Evolutionary conservation across 306 rosid species (phyloP), one percentile per base, ranked within the genome.

Genomic region (Cucumis cinereus): DNA sequence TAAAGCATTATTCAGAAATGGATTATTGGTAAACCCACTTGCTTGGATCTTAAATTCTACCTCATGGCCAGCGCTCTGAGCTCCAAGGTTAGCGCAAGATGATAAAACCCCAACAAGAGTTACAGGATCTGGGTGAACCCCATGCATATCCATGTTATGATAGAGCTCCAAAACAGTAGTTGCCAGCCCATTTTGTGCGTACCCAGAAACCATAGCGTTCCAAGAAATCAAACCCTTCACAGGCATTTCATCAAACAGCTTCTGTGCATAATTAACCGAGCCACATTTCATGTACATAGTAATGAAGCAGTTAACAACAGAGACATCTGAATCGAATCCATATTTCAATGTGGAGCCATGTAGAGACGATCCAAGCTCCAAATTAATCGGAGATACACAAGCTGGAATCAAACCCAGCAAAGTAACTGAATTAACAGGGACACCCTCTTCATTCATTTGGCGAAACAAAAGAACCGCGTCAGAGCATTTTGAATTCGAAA

Each of bases 141-240:
- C 82, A 55, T 33, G 19, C 10, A 63, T 43, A 22, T 81, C 79
- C 88, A 84, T 87, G 59, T 87, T 74, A 50, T 62, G 53, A 61
- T 84, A 91, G 38, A 93, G 83, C 75, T 86, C 89, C 86, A 93
- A 85, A 77, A 90, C 98, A 22, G 77, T 79, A 24, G 85, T 40
- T 30, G 92, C 94, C 59, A 82, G 82, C 16, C 97, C 98, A 5
- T 88, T 90, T 20, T 91, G 97, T 7, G 97, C 87, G 3, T 87
- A 93, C 76, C 98, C 97, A 28, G 94, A 90, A 77, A 93, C 85
- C 94, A 93, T 88, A 0, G 98, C 96, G 53, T 93, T 93, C 97
- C 98, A 91, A 64, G 92, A 74, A 74, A 91, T 90, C 88, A 91
- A 85, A 91, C 90, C 86, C 81, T 75, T 91, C 6, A 69, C 87